Base-by-base conservation (phyloP, 2,329 filamentous ascomycete species). In the Xylaria sp. region DNA sequence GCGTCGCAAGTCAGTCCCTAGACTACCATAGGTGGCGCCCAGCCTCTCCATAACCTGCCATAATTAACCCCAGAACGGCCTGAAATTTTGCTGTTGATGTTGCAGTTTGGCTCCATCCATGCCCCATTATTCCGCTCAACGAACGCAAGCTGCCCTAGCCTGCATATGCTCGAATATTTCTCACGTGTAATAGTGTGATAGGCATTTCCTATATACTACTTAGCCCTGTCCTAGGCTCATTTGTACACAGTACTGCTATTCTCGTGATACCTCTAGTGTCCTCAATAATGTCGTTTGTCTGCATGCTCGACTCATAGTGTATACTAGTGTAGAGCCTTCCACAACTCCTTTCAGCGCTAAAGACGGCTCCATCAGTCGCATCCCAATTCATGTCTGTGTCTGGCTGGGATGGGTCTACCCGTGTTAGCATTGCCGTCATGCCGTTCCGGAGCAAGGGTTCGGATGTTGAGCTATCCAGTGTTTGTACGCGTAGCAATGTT, bases 41-140 rank as follows among this genome's bases (percentile, higher is more conserved):
- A 68, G 65, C 70, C 70, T 69, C 69, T 71, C 71, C 63, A 65
- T 64, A 75, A 44, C 18, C 70, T 71, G 72, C 63, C 71, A 72
- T 75, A 69, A 70, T 70, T 70, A 70, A 63, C 66, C 69, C 65
- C 44, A 72, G 71, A 72, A 72, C 64, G 62, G 63, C 72, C 70
- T 74, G 68, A 68, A 73, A 73, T 72, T 63, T 61, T 63, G 53
- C 48, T 60, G 54, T 65, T 57, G 40, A 63, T 61, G 51, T 62
- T 69, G 58, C 40, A 25, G 40, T 51, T 37, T 71, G 48, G 55
- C 66, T 64, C 62, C 59, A 61, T 65, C 32, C 32, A 47, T 55
- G 51, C 55, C 48, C 60, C 60, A 55, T 60, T 69, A 40, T 60
- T 63, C 48, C 54, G 48, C 65, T 63, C 50, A 54, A 63, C 63